These are phyloP conservation scores for Hemisphaericaspora nanyangensis DNA, from an alignment of 805 yeast species.

Conservation along the genomic window DNA sequence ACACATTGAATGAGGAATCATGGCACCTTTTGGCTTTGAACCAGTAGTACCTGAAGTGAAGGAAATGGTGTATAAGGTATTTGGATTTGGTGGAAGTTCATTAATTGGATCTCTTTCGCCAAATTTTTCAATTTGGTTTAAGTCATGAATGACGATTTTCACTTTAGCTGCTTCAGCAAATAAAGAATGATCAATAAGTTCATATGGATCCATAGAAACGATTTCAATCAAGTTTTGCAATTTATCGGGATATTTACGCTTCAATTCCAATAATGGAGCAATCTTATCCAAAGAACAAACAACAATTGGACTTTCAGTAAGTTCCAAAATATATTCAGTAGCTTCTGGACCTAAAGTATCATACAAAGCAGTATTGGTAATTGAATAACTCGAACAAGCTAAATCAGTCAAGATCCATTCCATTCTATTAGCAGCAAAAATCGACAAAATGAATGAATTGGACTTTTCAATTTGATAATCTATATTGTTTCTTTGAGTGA, in stretches of 20 bases:
- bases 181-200: slow-evolving; percentile 14
- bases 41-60: slow-evolving; percentile 65
- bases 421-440: slow-evolving; percentile 30
- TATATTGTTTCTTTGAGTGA: slow-evolving; percentile 1
- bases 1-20: slow-evolving; percentile 47
- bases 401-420: slow-evolving; percentile 39
- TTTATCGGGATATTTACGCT: slow-evolving; percentile 27
- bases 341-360: slow-evolving; percentile 37
- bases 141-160: slow-evolving; percentile 28
- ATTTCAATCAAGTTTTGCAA: slow-evolving; percentile 45
- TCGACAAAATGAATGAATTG: slow-evolving; percentile 27
- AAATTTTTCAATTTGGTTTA: slow-evolving; percentile 25
- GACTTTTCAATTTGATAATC: slow-evolving; percentile 13
- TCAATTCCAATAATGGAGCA: slow-evolving; percentile 42
- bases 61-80: slow-evolving; percentile 36
- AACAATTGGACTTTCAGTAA: slow-evolving; percentile 41
- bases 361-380: slow-evolving; percentile 37
- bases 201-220: slow-evolving; percentile 47
- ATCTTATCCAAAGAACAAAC: slow-evolving; percentile 52
- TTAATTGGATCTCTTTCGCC: slow-evolving; percentile 36
- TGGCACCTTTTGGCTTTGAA: slow-evolving; percentile 71
- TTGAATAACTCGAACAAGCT: slow-evolving; percentile 26
- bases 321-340: slow-evolving; percentile 28
- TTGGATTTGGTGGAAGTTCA: slow-evolving; percentile 28
- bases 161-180: slow-evolving; percentile 17